Conservation (phyloP, 2,329 filamentous ascomycete species). For the Pseudogymnoascus verrucosus region DNA sequence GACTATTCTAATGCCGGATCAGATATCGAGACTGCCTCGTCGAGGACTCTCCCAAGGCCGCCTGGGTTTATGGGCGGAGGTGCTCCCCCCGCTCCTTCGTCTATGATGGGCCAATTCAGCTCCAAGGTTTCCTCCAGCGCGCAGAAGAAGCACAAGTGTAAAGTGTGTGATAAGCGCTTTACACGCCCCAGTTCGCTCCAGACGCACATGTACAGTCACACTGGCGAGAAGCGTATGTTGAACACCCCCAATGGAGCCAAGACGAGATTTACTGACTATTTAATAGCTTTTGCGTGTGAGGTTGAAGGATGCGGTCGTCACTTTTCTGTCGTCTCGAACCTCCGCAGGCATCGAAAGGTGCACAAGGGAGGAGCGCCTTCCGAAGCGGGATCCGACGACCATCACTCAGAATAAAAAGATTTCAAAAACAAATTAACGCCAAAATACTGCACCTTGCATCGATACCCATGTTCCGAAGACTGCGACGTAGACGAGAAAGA, state of each 20-base stretch:
- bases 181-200: slow-evolving; percentile 89
- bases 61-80: slow-evolving; percentile 44
- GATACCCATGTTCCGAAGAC: slow-evolving; percentile 1
- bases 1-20: slow-evolving; percentile 88
- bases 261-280: slow-evolving; percentile 18
- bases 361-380: slow-evolving; percentile 70
- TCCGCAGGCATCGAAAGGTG: slow-evolving; percentile 90
- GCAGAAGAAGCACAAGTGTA: slow-evolving; percentile 99
- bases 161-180: slow-evolving; percentile 96
- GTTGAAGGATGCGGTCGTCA: slow-evolving; percentile 91
- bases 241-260: not conserved
- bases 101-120: slow-evolving; percentile 98
- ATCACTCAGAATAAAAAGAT: slow-evolving; percentile 43
- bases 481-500: slow-evolving; percentile 1
- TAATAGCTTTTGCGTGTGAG: slow-evolving; percentile 80
- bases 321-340: slow-evolving; percentile 94
- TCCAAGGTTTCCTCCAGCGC: slow-evolving; percentile 93
- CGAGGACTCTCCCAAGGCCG: slow-evolving; percentile 10
- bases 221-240: slow-evolving; percentile 87
- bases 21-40: slow-evolving; percentile 69
- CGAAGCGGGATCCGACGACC: slow-evolving; percentile 54
- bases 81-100: slow-evolving; percentile 75
- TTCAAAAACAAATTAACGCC: not conserved
- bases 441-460: not conserved
- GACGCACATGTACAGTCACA: slow-evolving; percentile 98